Evolutionary conservation across 106 monocot species (phyloP).

Genomic region (Vanilla planifolia): DNA sequence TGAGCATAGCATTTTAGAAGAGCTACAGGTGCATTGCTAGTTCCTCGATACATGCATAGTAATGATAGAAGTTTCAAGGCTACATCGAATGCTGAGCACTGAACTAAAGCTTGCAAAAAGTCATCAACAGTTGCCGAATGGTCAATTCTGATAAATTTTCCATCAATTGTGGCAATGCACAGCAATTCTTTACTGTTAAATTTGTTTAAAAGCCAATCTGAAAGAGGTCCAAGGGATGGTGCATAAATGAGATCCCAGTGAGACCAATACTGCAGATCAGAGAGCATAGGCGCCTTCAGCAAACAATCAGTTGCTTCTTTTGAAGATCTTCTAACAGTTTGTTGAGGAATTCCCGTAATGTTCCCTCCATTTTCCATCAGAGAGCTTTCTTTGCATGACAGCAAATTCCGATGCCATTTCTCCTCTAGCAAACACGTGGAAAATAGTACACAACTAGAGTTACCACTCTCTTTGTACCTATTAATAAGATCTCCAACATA

Average conservation of each 20-base stretch:
- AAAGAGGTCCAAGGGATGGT: constrained; percentile 66
- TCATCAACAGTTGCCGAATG: constrained; percentile 62
- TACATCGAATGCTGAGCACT: constrained; percentile 53
- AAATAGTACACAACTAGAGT: constrained; percentile 40
- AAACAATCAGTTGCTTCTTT: constrained; percentile 77
- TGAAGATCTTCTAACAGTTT: constrained; percentile 17
- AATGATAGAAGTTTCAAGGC: constrained; percentile 84
- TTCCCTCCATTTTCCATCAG: not conserved
- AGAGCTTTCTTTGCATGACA: constrained; percentile 3
- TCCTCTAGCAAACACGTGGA: constrained; percentile 59
- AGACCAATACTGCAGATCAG: constrained; percentile 82
- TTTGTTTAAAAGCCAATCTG: constrained; percentile 60
- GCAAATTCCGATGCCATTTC: constrained; percentile 10
- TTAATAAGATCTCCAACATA: constrained; percentile 16
- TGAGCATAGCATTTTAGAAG: constrained; percentile 79
- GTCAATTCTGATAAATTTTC: constrained; percentile 74
- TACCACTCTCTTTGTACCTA: constrained; percentile 21
- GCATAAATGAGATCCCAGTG: constrained; percentile 87
- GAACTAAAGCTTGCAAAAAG: constrained; percentile 78
- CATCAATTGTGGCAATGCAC: constrained; percentile 78
- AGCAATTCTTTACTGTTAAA: constrained; percentile 34
- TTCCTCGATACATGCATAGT: constrained; percentile 56
- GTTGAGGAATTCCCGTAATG: constrained; percentile 1
- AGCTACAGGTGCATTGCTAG: constrained; percentile 45
- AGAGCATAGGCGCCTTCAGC: constrained; percentile 75